These are phyloP conservation scores for Chlorociboria aeruginascens DNA, from an alignment of 495 filamentous ascomycete species.

Conservation along the genomic window DNA sequence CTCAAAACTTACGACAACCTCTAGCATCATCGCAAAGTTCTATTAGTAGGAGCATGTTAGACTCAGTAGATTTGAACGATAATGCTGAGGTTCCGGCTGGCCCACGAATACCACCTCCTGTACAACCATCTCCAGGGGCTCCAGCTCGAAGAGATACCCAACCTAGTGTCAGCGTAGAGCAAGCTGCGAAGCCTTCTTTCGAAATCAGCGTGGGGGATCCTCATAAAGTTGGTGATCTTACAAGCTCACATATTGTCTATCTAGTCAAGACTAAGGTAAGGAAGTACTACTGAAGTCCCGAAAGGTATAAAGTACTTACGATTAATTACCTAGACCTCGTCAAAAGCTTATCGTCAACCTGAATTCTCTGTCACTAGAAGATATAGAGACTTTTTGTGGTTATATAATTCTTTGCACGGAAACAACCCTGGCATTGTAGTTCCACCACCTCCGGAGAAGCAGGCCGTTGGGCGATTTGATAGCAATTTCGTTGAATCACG, in stretches of 20 bases:
- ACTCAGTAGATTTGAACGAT: conserved; percentile 50
- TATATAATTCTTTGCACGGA: conserved; percentile 84
- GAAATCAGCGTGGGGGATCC: conserved; percentile 92
- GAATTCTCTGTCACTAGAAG: conserved; percentile 88
- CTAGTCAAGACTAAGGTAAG: conserved; percentile 84
- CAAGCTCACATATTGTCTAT: conserved; percentile 95
- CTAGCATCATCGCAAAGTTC: conserved; percentile 34
- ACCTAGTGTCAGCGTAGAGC: conserved; percentile 77
- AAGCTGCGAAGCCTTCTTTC: conserved; percentile 83
- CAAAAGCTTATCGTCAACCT: conserved; percentile 82
- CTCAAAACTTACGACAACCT: conserved; percentile 44
- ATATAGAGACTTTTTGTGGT: conserved; percentile 95
- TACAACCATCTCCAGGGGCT: conserved; percentile 49
- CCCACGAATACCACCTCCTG: conserved; percentile 59
- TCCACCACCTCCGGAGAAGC: conserved; percentile 94
- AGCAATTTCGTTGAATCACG: conserved; percentile 91
- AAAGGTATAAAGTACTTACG: neutral
- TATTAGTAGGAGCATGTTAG: conserved; percentile 39
- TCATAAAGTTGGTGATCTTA: conserved; percentile 93
- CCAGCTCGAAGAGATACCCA: conserved; percentile 49
- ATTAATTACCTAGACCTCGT: conserved; percentile 55
- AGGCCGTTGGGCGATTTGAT: conserved; percentile 92
- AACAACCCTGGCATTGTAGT: conserved; percentile 94
- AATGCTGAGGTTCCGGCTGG: conserved; percentile 41
- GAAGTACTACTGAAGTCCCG: neutral